These are phyloP conservation scores for Bruguiera gymnorhiza DNA, from an alignment of 345 rosid species.

Conservation along the genomic window DNA sequence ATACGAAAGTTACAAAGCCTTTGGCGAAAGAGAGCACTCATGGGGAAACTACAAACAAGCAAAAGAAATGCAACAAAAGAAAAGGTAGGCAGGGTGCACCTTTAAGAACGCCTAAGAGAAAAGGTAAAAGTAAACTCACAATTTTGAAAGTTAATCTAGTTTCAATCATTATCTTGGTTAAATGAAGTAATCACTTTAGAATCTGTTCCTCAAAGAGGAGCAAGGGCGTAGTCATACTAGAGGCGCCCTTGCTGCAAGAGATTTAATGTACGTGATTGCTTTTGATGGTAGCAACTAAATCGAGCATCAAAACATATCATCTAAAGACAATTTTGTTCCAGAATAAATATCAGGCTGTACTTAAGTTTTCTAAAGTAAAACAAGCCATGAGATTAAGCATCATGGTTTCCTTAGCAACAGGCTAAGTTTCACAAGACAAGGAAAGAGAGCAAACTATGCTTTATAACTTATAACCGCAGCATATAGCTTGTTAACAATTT, in stretches of 20 bases:
- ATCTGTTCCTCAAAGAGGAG: background rate
- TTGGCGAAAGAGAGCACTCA: background rate
- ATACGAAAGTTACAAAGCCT: constrained; percentile 18
- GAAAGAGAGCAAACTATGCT: background rate
- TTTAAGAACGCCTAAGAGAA: constrained; percentile 45
- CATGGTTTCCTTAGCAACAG: no score
- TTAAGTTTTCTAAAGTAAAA: no score
- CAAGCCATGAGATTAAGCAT: no score
- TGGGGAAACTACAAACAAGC: background rate
- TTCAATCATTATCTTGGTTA: constrained; percentile 1
- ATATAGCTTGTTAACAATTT: background rate
- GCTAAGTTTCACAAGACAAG: background rate
- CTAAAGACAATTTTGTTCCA: background rate
- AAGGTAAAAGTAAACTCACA: constrained; percentile 10
- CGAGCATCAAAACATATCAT: background rate
- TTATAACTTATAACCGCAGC: constrained; percentile 36
- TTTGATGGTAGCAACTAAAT: background rate
- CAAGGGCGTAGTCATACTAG: background rate
- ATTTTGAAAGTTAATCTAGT: background rate
- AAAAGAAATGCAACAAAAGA: background rate
- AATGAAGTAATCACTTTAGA: background rate
- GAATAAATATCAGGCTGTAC: background rate
- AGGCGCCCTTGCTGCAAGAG: background rate
- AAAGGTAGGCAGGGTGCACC: constrained; percentile 32
- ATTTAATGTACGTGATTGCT: no score